These are phyloP conservation scores for Neurospora pannonica DNA, from an alignment of 495 filamentous ascomycete species.

Conservation along the genomic window DNA sequence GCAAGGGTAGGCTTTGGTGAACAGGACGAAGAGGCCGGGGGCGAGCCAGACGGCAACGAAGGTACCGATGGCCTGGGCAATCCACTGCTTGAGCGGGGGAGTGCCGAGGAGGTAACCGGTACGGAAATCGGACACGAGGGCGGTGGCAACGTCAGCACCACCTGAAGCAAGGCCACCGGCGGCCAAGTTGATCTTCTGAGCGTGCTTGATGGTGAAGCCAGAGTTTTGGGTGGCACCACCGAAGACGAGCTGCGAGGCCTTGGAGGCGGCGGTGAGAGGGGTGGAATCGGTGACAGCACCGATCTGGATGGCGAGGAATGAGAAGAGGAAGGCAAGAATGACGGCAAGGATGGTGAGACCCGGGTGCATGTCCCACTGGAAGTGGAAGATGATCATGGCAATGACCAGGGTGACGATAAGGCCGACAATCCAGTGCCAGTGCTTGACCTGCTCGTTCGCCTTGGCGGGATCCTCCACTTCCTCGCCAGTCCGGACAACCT, in stretches of 20 bases:
- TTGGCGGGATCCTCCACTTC: constrained; percentile 42
- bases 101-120: constrained; percentile 55
- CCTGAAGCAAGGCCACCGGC: constrained; percentile 51
- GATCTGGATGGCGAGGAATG: constrained; percentile 59
- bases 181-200: constrained; percentile 54
- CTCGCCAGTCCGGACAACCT: constrained; percentile 16
- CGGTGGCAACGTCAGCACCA: constrained; percentile 46
- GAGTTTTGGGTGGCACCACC: constrained; percentile 49
- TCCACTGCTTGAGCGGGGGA: constrained; percentile 53
- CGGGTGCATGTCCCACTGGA: constrained; percentile 52
- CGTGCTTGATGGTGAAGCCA: constrained; percentile 33
- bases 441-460: constrained; percentile 46
- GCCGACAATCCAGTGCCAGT: constrained; percentile 52
- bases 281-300: constrained; percentile 53
- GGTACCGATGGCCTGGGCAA: constrained; percentile 51
- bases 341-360: constrained; percentile 53
- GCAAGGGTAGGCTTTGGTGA: constrained; percentile 57
- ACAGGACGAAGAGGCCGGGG: constrained; percentile 54
- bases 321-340: constrained; percentile 57
- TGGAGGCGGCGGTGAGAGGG: constrained; percentile 54
- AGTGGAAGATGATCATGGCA: constrained; percentile 48
- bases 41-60: constrained; percentile 54
- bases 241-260: constrained; percentile 59
- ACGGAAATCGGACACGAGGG: constrained; percentile 51
- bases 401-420: constrained; percentile 43